Evolutionary conservation across 768 basidiomycete species (phyloP), one percentile per base, ranked within the genome.

Genomic region (Kwoniella mangroviensis): DNA sequence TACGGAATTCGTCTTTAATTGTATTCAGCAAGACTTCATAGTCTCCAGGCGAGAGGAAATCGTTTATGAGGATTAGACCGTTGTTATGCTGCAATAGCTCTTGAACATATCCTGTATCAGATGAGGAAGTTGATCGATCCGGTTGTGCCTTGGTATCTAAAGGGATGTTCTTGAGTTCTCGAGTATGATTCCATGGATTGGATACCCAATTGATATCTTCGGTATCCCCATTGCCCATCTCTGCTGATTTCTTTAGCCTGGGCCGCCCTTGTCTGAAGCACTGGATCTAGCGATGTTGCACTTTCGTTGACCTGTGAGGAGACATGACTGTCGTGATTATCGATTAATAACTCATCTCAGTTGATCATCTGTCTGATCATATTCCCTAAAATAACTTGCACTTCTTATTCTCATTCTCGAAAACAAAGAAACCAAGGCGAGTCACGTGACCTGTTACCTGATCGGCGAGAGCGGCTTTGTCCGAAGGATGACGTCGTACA

Each of bases 151-250:
- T 55, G 4, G 12, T 0, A 6, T 12, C 21, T 55, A 11, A 26
- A 42, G 40, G 34, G 2, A 60, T n/a, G n/a, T 60, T 41, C n/a
- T 42, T 41, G 21, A 43, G 6, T 60, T 12, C 58, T 10, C 11
- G 58, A 19, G 58, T 42, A 43, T 60, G 41, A 60, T n/a, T 19
- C 58, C 58, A 60, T 12, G 58, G 58, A 41, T 60, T 22, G 10
- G 15, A 7, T 17, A 60, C 58, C 58, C 58, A 60, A 42, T 10
- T 41, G 6, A 60, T 60, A 60, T 60, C 58, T n/a, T 45, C 58
- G 6, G 43, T 60, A 10, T 15, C 9, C 6, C 11, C 42, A 60
- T 60, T 60, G 17, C 34, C 58, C 58, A 60, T 60, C n/a, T 60
- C 21, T 26, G 5, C 45, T 49, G 11, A 49, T 49, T 5, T 34